A percentile compares a stretch with the other conserved stretches of the same genome.
Evolutionary conservation across 768 basidiomycete genomes (phyloP).

Genomic region (Artomyces pyxidatus): DNA sequence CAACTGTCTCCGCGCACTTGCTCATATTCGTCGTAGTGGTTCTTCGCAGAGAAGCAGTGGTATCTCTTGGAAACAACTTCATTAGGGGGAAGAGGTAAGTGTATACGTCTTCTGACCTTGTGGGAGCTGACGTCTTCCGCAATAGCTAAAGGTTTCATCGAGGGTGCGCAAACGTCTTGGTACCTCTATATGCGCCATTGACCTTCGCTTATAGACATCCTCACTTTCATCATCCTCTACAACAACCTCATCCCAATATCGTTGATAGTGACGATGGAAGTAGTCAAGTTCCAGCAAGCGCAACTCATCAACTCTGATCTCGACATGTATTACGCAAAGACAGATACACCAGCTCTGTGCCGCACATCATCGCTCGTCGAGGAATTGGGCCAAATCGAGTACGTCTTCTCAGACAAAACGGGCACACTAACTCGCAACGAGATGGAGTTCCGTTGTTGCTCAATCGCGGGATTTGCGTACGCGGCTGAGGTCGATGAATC

Average conservation of each 20-base stretch:
- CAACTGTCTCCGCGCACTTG: neutral
- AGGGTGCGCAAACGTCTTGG: constrained; percentile 42
- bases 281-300: constrained; percentile 98
- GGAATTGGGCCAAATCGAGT: constrained; percentile 97
- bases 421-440: constrained; percentile 95
- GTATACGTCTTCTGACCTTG: neutral
- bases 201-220: constrained; percentile 54
- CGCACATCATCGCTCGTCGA: constrained; percentile 98
- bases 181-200: neutral
- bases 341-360: constrained; percentile 94
- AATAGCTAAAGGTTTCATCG: constrained; percentile 77
- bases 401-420: constrained; percentile 92
- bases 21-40: constrained; percentile 46
- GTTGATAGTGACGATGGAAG: constrained; percentile 98
- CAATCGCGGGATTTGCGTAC: constrained; percentile 83
- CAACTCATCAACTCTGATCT: constrained; percentile 95
- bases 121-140: constrained; percentile 3
- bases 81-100: constrained; percentile 52
- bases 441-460: constrained; percentile 94
- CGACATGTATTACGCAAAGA: constrained; percentile 95
- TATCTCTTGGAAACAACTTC: constrained; percentile 66
- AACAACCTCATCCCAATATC: constrained; percentile 99
- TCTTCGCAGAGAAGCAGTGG: constrained; percentile 84
- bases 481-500: constrained; percentile 88
- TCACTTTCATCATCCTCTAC: constrained; percentile 98